These are phyloP conservation scores for Aspergillus calidoustus DNA, from an alignment of 2,329 filamentous ascomycete genomes.

Conservation along the genomic window DNA sequence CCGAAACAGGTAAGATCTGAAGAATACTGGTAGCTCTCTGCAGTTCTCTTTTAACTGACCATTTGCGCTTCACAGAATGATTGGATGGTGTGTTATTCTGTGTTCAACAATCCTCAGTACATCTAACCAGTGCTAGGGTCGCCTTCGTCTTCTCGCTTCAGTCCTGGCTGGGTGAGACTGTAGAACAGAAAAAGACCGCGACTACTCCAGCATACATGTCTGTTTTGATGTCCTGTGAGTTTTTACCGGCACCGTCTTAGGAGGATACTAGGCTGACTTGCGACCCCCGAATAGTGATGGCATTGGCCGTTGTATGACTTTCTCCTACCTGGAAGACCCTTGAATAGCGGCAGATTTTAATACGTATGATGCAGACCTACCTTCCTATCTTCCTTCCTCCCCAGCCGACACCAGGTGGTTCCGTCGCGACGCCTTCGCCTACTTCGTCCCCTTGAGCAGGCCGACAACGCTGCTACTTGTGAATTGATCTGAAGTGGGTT, in stretches of 20 bases:
- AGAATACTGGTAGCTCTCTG: not conserved
- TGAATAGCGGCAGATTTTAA: constrained; percentile 16
- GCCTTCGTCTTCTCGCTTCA: constrained; percentile 54
- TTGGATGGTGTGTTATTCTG: constrained; percentile 59
- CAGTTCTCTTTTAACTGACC: constrained; percentile 17
- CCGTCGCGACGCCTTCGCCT: constrained; percentile 55
- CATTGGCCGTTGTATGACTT: constrained; percentile 56
- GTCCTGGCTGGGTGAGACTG: constrained; percentile 53
- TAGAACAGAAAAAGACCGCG: constrained; percentile 61
- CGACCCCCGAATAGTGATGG: constrained; percentile 57
- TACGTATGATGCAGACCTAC: constrained; percentile 56
- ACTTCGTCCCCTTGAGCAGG: constrained; percentile 31
- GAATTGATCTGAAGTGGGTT: not conserved
- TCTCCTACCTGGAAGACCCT: not conserved
- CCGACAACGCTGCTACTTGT: not conserved
- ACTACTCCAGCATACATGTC: constrained; percentile 75
- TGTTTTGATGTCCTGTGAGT: constrained; percentile 77
- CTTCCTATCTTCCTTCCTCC: constrained; percentile 69
- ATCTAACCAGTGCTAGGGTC: constrained; percentile 43
- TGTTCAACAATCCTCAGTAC: not conserved
- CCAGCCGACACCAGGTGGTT: constrained; percentile 35
- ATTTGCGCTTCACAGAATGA: constrained; percentile 53
- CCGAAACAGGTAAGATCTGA: constrained; percentile 71
- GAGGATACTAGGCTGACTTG: constrained; percentile 22
- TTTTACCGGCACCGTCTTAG: not conserved